phyloP scores from a whole-genome alignment of 495 filamentous ascomycete species.

The Penicillium bovifimosum region DNA sequence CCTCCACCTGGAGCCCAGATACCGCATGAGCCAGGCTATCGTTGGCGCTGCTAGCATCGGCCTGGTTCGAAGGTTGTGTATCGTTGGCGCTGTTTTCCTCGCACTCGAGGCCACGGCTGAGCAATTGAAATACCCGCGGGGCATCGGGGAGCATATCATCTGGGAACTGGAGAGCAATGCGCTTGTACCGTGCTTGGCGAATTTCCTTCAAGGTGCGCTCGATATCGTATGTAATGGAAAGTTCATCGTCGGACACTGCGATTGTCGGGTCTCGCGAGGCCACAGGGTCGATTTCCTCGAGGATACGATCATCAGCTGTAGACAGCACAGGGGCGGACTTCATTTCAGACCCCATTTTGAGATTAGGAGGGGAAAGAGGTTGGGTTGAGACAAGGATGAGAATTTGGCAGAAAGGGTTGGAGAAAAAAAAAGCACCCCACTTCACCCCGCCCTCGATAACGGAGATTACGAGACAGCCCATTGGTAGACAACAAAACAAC shows the following conservation, averaged over 20 bases:
- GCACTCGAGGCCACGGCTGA: constrained; percentile 55
- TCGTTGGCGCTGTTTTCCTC: constrained; percentile 18
- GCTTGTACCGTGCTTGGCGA: constrained; percentile 57
- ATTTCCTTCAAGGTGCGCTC: constrained; percentile 74
- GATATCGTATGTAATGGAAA: constrained; percentile 80
- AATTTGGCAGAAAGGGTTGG: constrained; percentile 9
- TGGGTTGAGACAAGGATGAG: background rate
- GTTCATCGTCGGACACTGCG: constrained; percentile 59
- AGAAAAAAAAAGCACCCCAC: constrained; percentile 33
- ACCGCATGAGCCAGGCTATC: constrained; percentile 22
- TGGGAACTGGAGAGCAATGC: constrained; percentile 89
- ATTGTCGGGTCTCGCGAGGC: constrained; percentile 26
- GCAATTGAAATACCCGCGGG: constrained; percentile 66
- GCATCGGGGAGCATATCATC: constrained; percentile 86
- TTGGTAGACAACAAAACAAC: constrained; percentile 12
- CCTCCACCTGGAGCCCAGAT: constrained; percentile 27
- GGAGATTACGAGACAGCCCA: constrained; percentile 23
- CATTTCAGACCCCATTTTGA: constrained; percentile 34
- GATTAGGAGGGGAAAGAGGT: constrained; percentile 7
- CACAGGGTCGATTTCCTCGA: constrained; percentile 47
- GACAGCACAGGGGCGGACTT: constrained; percentile 71
- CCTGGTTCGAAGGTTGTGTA: constrained; percentile 7
- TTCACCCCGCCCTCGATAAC: constrained; percentile 35
- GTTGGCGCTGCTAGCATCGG: constrained; percentile 13
- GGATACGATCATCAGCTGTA: constrained; percentile 76